Evolutionary conservation across 768 basidiomycete species (phyloP).

Genomic region (Mycena amicta): DNA sequence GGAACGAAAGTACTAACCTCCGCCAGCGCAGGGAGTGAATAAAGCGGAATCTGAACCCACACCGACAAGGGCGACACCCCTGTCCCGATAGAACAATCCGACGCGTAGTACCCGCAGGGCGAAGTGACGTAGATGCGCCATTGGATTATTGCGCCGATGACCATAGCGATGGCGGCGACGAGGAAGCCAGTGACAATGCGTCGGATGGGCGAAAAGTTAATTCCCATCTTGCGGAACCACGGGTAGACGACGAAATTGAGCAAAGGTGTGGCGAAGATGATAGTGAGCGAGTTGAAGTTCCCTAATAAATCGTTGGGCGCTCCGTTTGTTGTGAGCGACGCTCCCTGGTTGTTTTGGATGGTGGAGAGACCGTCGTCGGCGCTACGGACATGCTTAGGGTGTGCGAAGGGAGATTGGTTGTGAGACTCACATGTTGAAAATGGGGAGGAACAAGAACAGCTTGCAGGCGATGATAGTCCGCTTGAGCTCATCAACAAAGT

Average conservation of each 20-base stretch:
- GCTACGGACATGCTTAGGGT: background rate
- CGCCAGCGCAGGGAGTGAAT: constrained; percentile 24
- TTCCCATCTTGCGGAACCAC: constrained; percentile 29
- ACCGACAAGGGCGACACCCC: constrained; percentile 28
- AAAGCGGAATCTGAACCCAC: constrained; percentile 28
- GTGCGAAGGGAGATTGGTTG: too few relatives aligned
- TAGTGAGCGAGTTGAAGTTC: constrained; percentile 37
- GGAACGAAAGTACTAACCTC: constrained; percentile 25
- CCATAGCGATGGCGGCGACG: constrained; percentile 22
- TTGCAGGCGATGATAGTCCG: constrained; percentile 35
- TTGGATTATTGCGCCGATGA: constrained; percentile 26
- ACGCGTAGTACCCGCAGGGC: constrained; percentile 27
- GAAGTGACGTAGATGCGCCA: constrained; percentile 29
- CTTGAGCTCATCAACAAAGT: constrained; percentile 35
- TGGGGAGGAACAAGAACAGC: constrained; percentile 34
- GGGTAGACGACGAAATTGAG: constrained; percentile 34
- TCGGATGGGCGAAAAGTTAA: constrained; percentile 33
- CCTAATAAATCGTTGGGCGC: constrained; percentile 33
- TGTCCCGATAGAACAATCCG: constrained; percentile 24
- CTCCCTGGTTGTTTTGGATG: constrained; percentile 31
- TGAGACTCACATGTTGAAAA: constrained; percentile 26
- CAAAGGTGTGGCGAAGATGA: constrained; percentile 32
- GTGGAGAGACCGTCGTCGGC: constrained; percentile 32
- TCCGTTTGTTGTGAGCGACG: constrained; percentile 33
- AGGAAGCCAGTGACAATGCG: constrained; percentile 28